phyloP scores from a whole-genome alignment of 768 basidiomycete genomes.

The Pleurotus tuoliensis region DNA sequence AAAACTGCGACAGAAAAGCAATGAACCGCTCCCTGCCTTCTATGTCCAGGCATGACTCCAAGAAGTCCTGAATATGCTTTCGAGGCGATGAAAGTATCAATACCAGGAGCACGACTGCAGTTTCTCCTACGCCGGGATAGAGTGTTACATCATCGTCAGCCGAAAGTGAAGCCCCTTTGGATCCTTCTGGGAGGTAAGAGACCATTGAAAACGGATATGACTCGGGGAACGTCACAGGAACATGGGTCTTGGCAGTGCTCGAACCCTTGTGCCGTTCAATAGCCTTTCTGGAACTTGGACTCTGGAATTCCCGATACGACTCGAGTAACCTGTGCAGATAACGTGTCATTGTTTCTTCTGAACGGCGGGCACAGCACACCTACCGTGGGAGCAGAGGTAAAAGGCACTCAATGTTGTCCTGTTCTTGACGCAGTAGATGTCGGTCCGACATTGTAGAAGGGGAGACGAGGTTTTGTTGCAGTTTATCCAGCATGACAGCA shows the following conservation, averaged over 20 bases:
- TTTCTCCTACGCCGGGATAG: constrained; percentile 80
- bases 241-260: constrained; percentile 49
- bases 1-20: constrained; percentile 67
- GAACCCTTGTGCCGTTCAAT: constrained; percentile 65
- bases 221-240: constrained; percentile 87
- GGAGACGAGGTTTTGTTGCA: constrained; percentile 75
- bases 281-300: constrained; percentile 56
- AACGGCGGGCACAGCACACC: constrained; percentile 14
- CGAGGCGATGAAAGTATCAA: constrained; percentile 77
- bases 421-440: constrained; percentile 66
- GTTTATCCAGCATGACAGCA: constrained; percentile 85
- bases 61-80: constrained; percentile 71
- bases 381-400: constrained; percentile 82
- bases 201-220: constrained; percentile 90
- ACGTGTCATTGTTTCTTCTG: too few relatives aligned
- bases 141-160: constrained; percentile 51
- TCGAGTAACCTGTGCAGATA: constrained; percentile 62
- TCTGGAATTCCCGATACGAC: constrained; percentile 83
- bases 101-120: constrained; percentile 78
- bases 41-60: constrained; percentile 80
- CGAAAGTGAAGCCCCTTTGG: constrained; percentile 37
- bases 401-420: constrained; percentile 88
- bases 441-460: constrained; percentile 61
- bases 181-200: constrained; percentile 56
- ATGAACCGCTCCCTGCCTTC: constrained; percentile 84